These are phyloP conservation scores for Lecanoromycetidae sp. DNA, from an alignment of 2,329 filamentous ascomycete genomes.

Conservation along the genomic window DNA sequence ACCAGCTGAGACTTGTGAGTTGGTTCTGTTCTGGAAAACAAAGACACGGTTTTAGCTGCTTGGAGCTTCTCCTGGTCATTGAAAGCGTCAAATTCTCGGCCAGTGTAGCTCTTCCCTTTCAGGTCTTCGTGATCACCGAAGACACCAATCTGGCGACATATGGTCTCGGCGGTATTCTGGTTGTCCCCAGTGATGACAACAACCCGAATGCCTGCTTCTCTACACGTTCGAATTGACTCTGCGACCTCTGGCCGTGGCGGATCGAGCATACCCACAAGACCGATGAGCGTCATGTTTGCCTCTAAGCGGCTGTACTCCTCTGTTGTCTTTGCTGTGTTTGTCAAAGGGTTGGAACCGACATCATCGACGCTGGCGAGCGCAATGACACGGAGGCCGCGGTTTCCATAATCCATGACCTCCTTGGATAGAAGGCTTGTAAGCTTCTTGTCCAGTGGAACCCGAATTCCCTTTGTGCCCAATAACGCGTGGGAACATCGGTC, in stretches of 20 bases:
- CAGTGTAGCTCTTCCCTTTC: slow-evolving; percentile 85
- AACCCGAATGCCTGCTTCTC: slow-evolving; percentile 84
- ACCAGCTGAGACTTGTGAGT: slow-evolving; percentile 96
- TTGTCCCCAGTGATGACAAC: slow-evolving; percentile 98
- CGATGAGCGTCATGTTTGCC: slow-evolving; percentile 86
- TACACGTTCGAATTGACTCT: slow-evolving; percentile 75
- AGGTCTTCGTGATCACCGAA: slow-evolving; percentile 75
- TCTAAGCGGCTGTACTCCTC: slow-evolving; percentile 77
- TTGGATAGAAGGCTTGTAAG: slow-evolving; percentile 58
- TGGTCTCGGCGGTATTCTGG: slow-evolving; percentile 92
- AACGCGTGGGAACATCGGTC: slow-evolving; percentile 79
- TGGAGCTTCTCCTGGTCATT: slow-evolving; percentile 66
- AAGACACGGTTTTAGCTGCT: slow-evolving; percentile 70
- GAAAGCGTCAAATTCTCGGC: slow-evolving; percentile 83
- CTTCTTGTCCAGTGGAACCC: slow-evolving; percentile 57
- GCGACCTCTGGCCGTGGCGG: slow-evolving; percentile 88
- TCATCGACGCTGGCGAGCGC: slow-evolving; percentile 78
- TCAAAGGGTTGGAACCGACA: slow-evolving; percentile 55
- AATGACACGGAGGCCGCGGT: slow-evolving; percentile 85
- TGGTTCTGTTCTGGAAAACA: slow-evolving; percentile 94
- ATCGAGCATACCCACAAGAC: slow-evolving; percentile 91
- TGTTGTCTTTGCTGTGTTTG: slow-evolving; percentile 66
- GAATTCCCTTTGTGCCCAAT: slow-evolving; percentile 65
- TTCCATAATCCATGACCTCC: slow-evolving; percentile 82
- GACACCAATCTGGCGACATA: slow-evolving; percentile 92